Evolutionary conservation across 768 basidiomycete species (phyloP), one percentile per base, ranked within the genome.

Genomic region (Suillus variegatus): DNA sequence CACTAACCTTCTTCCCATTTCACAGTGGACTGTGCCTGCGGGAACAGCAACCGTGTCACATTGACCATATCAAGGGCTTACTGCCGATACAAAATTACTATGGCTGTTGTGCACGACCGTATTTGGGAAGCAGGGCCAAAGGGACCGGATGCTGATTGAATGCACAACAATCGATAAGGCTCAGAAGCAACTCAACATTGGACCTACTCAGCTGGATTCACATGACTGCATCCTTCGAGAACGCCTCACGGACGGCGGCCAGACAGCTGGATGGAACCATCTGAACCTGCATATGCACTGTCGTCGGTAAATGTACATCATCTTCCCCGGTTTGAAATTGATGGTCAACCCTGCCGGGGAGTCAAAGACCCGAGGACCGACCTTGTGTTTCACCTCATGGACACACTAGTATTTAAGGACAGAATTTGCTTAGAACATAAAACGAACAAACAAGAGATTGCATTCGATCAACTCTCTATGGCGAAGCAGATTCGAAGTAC

Each of bases 401-500:
- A 54, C 9, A 2, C 28, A 16, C 28, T 36, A n/a, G 36, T 55
- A 36, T n/a, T 35, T 35, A 55, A 55, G 32, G 20, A 55, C 18
- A n/a, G 18, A 4, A n/a, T 13, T 55, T 12, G 3, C 20, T 55
- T n/a, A 13, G 3, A 55, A 2, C 22, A 60, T 41, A 25, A 4
- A 9, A 40, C 41, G 40, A 22, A 41, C 40, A 60, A 22, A 58
- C 40, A 40, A 28, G 25, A 41, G 40, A 58, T 60, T 32, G 28
- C 6, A 12, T 43, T 60, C 41, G 12, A 43, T 20, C 25, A 41
- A 10, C n/a, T 25, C 40, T 60, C 40, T 60, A 60, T 25, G 28
- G 58, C 41, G 41, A 32, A 32, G 58, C 18, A 43, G 18, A 43
- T n/a, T 16, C 56, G n/a, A 36, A 40, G 60, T 66, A 62, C 38